Evolutionary conservation across 768 basidiomycete genomes (phyloP).

Genomic region (Amanita phalloides): DNA sequence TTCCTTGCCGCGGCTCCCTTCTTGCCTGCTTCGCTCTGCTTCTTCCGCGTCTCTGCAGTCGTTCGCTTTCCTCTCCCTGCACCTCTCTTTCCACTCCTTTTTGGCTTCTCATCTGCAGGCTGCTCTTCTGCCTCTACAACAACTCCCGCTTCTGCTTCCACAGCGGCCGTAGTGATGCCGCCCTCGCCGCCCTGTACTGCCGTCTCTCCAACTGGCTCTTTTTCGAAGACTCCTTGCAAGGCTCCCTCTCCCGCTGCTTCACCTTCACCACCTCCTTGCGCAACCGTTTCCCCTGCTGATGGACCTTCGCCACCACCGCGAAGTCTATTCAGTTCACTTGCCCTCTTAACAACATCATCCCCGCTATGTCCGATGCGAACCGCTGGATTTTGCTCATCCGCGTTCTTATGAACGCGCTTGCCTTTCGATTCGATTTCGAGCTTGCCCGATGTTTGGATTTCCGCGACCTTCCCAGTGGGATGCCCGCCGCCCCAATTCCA

Average conservation of each 20-base stretch:
- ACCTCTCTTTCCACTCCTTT: not conserved
- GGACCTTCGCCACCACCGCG: not conserved
- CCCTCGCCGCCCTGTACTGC: not conserved
- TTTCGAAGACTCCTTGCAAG: too few species aligned
- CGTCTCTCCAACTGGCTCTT: not conserved
- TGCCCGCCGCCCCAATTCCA: conserved; percentile 18
- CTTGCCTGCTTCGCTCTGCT: not conserved
- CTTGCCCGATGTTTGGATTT: conserved; percentile 13
- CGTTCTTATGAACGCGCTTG: conserved; percentile 18
- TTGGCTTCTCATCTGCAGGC: conserved; percentile 6
- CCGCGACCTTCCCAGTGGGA: conserved; percentile 16
- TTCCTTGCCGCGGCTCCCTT: not conserved
- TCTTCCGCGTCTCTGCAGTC: not conserved
- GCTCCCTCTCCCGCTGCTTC: not conserved
- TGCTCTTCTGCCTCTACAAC: not conserved
- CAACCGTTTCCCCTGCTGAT: not conserved
- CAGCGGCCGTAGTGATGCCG: not conserved
- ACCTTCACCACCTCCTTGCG: conserved; percentile 1
- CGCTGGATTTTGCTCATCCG: conserved; percentile 16
- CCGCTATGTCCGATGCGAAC: conserved; percentile 16
- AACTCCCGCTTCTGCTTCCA: not conserved
- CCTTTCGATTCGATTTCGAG: conserved; percentile 19
- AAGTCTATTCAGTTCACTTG: conserved; percentile 17
- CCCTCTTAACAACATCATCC: conserved; percentile 19
- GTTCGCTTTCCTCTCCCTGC: not conserved